Conservation (phyloP, 2,329 filamentous ascomycete species). For the Lachnellula occidentalis region DNA sequence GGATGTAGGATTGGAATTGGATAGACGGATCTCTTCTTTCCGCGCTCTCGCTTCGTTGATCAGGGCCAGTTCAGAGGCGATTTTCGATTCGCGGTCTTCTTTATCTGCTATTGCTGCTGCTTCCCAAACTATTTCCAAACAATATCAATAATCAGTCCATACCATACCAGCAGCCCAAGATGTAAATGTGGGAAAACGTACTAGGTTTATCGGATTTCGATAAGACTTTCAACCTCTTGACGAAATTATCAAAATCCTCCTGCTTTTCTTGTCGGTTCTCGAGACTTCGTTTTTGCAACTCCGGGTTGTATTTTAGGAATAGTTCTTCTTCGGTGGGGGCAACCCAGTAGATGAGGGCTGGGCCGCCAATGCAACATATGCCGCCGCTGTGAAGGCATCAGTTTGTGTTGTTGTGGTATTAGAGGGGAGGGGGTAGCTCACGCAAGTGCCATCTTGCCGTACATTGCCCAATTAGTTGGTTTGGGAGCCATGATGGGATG, state of each 20-base stretch:
- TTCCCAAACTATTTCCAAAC: slow-evolving; percentile 37
- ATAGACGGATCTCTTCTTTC: too few species aligned
- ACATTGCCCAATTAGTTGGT: slow-evolving; percentile 50
- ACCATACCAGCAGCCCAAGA: not conserved
- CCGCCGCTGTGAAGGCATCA: slow-evolving; percentile 51
- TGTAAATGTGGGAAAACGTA: slow-evolving; percentile 40
- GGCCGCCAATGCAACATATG: slow-evolving; percentile 73
- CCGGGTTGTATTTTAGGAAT: slow-evolving; percentile 87
- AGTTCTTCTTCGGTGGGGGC: slow-evolving; percentile 87
- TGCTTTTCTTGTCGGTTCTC: slow-evolving; percentile 70
- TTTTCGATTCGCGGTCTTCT: slow-evolving; percentile 32
- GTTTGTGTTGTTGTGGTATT: not conserved
- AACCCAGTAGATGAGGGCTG: slow-evolving; percentile 73
- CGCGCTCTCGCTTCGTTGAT: too few species aligned
- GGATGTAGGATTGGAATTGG: too few species aligned
- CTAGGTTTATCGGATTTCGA: slow-evolving; percentile 89
- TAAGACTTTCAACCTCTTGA: slow-evolving; percentile 76
- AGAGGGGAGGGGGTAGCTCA: slow-evolving; percentile 39
- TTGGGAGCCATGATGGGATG: slow-evolving; percentile 38
- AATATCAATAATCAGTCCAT: not conserved
- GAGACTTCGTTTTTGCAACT: slow-evolving; percentile 83
- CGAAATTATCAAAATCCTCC: slow-evolving; percentile 86
- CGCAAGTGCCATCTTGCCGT: slow-evolving; percentile 66
- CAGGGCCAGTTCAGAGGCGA: slow-evolving; percentile 11
- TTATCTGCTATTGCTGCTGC: slow-evolving; percentile 38